Evolutionary conservation across 345 rosid species (phyloP).

Genomic region (Syzygium jambos): DNA sequence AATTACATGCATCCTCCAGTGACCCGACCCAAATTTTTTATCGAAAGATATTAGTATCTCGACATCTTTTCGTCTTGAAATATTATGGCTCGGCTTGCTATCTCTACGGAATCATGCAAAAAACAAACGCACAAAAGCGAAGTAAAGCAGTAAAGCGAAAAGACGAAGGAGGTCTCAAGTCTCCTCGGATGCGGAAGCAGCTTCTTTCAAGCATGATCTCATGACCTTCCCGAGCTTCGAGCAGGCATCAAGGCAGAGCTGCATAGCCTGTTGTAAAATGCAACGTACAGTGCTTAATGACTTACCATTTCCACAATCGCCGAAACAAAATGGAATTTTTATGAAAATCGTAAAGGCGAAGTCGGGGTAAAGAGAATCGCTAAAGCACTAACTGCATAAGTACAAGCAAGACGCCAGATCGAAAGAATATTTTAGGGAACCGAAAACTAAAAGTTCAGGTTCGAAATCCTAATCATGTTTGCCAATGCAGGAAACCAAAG

Average conservation of each 20-base stretch:
- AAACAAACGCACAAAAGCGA: neutral
- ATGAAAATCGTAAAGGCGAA: neutral
- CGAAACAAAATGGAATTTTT: neutral
- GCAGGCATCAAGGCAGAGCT: slow-evolving; percentile 86
- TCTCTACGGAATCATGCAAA: neutral
- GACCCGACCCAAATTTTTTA: neutral
- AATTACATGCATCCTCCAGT: neutral
- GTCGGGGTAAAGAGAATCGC: neutral
- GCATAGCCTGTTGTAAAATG: slow-evolving; percentile 58
- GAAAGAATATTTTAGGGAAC: neutral
- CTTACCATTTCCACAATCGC: neutral
- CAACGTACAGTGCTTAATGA: neutral
- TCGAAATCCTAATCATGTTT: neutral
- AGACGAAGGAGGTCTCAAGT: neutral
- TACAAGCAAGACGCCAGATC: neutral
- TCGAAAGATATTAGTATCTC: neutral
- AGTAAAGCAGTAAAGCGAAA: neutral
- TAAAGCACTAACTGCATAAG: neutral
- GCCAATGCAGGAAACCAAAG: neutral
- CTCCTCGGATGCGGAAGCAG: slow-evolving; percentile 44
- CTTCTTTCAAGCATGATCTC: slow-evolving; percentile 74
- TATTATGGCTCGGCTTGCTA: neutral
- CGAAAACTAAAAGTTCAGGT: neutral
- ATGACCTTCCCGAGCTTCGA: slow-evolving; percentile 68
- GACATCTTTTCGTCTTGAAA: neutral